Percentiles rank a stretch among this genome's conserved stretches.
These are phyloP conservation scores for Globomyces pollinis-pini DNA, from an alignment of 192 early-diverging fungal species.

Conservation along the genomic window DNA sequence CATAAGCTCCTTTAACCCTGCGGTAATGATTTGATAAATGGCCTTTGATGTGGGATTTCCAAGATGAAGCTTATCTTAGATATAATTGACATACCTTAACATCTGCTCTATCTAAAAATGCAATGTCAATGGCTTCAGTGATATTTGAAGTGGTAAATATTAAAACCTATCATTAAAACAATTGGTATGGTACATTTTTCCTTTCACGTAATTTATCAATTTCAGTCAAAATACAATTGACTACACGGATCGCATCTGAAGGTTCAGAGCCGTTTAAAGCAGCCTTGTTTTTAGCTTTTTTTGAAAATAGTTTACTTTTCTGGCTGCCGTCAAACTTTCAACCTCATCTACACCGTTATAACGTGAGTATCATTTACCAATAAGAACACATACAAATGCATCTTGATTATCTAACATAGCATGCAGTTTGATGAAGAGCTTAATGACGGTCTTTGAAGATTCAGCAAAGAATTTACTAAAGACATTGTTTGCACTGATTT, in stretches of 20 bases:
- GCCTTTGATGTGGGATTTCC: not conserved
- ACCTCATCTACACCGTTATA: conserved; percentile 61
- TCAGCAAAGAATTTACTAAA: conserved; percentile 76
- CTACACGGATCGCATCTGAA: conserved; percentile 59
- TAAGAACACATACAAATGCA: conserved; percentile 56
- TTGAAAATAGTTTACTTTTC: no score
- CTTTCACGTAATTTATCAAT: conserved; percentile 53
- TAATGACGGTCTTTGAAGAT: conserved; percentile 58
- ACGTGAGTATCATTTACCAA: conserved; percentile 11
- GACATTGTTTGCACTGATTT: conserved; percentile 66
- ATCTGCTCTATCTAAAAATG: conserved; percentile 10
- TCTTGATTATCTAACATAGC: conserved; percentile 47
- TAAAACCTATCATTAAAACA: no score
- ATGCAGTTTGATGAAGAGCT: conserved; percentile 53
- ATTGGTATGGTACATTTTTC: conserved; percentile 58
- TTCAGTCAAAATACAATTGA: conserved; percentile 65
- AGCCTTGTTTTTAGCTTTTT: conserved; percentile 21
- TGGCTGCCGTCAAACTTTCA: conserved; percentile 60
- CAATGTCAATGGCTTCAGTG: conserved; percentile 49
- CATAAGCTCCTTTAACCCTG: not conserved
- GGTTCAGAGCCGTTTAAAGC: conserved; percentile 60
- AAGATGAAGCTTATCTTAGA: no score
- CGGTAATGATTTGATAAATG: not conserved
- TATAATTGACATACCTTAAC: not conserved
- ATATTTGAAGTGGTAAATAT: conserved; percentile 67